phyloP scores from a whole-genome alignment of 345 rosid species.

The Psidium guajava region DNA sequence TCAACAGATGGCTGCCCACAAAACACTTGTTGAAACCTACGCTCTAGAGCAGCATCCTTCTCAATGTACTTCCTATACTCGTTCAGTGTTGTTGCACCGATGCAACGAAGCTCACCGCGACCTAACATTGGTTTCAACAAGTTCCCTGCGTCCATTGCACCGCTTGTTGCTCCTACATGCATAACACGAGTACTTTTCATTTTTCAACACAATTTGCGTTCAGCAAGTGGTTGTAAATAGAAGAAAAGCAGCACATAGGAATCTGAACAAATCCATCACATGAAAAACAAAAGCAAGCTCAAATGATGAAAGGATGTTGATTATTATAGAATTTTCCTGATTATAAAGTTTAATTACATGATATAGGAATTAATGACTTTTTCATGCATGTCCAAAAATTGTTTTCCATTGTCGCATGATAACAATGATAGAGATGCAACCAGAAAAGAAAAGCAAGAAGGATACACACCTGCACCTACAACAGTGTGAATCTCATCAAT shows the following conservation, averaged over 20 bases:
- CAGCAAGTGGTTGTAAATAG: neutral
- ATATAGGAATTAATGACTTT: neutral
- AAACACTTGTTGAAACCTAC: conserved; percentile 91
- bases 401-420: neutral
- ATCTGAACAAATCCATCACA: neutral
- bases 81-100: conserved; percentile 87
- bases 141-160: conserved; percentile 96
- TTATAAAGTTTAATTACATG: neutral
- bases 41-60: conserved; percentile 88
- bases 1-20: conserved; percentile 92
- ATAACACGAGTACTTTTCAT: neutral
- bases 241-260: neutral
- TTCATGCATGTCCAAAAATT: neutral
- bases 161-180: conserved; percentile 53
- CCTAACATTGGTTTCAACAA: conserved; percentile 92
- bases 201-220: neutral
- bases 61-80: conserved; percentile 85
- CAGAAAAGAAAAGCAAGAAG: neutral
- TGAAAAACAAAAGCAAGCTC: neutral
- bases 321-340: neutral
- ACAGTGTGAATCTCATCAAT: conserved; percentile 93
- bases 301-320: neutral
- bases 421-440: neutral
- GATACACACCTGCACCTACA: conserved; percentile 67
- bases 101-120: conserved; percentile 80